Base-by-base conservation (phyloP, 2,329 filamentous ascomycete species). In the Canariomyces notabilis region DNA sequence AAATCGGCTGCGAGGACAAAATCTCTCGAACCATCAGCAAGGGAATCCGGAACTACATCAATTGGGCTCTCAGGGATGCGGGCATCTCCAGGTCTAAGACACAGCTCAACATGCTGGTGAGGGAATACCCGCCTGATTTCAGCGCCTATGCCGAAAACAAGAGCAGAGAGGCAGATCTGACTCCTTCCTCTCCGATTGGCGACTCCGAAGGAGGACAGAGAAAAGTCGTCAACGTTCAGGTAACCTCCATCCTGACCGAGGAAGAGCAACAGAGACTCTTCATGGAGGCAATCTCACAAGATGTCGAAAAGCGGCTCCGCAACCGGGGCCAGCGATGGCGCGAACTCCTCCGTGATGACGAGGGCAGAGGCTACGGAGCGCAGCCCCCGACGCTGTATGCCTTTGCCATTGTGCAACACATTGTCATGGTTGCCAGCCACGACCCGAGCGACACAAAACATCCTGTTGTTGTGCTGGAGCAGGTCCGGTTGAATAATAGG, bases 361-460 rank as follows among this genome's bases (percentile, higher is more conserved):
- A 32, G 20, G 26, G 39, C 29, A 46, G 40, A 15, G 34, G 40
- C 12, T 48, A 47, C 22, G 15, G 51, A 38, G 35, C 49, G 12
- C 45, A 52, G 16, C 61, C 62, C 0, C 61, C 64, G 5, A 56
- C 64, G 8, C 55, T 67, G n/a, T 67, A 61, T 46, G 59, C 57
- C 6, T 64, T 79, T 67, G 56, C 77, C 64, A 56, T 80, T 65
- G 33, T 67, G 64, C 50, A 79, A 62, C 64, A 81, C 71, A 59
- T 79, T 64, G 61, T 66, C 11, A 55, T 66, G 45, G 53, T 67
- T 16, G 55, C 62, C 14, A 79, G 76, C 43, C 64, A 71, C 18
- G 77, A 79, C 20, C 40, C 59, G 2, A 50, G 37, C 14, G 45
- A 34, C 1, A 55, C 58, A 4, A 52, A 49, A 43, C 63, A 57